Percentiles rank a stretch among this genome's conserved stretches.
Conservation (phyloP, 2,329 filamentous ascomycete species). For the Fusarium sp. region DNA sequence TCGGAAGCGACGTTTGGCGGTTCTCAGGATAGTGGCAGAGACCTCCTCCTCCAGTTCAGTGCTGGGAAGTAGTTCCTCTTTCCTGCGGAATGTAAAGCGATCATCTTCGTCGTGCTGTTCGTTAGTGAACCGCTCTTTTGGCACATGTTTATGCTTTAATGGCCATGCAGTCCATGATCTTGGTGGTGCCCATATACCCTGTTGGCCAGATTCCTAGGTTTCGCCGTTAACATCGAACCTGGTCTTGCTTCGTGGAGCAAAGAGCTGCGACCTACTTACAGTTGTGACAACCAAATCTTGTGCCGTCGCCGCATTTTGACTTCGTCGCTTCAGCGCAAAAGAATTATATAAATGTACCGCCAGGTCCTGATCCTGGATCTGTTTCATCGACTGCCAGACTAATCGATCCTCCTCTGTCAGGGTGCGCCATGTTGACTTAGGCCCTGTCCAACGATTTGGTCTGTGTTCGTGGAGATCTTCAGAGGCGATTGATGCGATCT, state of each 20-base stretch:
- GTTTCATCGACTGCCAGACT: slow-evolving; percentile 73
- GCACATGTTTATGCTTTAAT: slow-evolving; percentile 72
- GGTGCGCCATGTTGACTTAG: slow-evolving; percentile 74
- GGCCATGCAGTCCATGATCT: slow-evolving; percentile 90
- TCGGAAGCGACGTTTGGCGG: slow-evolving; percentile 75
- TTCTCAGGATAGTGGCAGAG: slow-evolving; percentile 73
- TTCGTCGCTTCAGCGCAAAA: slow-evolving; percentile 71
- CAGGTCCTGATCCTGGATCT: slow-evolving; percentile 75
- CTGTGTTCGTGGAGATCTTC: slow-evolving; percentile 64
- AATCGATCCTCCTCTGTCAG: slow-evolving; percentile 73
- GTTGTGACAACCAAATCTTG: slow-evolving; percentile 49
- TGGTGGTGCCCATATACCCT: slow-evolving; percentile 63
- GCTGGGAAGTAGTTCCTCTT: slow-evolving; percentile 64
- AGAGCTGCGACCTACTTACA: slow-evolving; percentile 38
- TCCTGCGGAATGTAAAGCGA: slow-evolving; percentile 63
- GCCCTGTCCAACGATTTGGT: slow-evolving; percentile 80
- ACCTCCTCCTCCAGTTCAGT: slow-evolving; percentile 77
- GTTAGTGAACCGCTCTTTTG: slow-evolving; percentile 66
- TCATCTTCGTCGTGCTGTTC: slow-evolving; percentile 63
- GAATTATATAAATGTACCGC: slow-evolving; percentile 84
- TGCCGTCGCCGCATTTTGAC: slow-evolving; percentile 46
- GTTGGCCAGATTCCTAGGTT: slow-evolving; percentile 49
- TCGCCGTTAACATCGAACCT: background rate
- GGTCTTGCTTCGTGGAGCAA: background rate
- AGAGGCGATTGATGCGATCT: slow-evolving; percentile 62